These are phyloP conservation scores for Globisporangium alternatum DNA, from an alignment of 352 stramenopile genomes.

Conservation along the genomic window DNA sequence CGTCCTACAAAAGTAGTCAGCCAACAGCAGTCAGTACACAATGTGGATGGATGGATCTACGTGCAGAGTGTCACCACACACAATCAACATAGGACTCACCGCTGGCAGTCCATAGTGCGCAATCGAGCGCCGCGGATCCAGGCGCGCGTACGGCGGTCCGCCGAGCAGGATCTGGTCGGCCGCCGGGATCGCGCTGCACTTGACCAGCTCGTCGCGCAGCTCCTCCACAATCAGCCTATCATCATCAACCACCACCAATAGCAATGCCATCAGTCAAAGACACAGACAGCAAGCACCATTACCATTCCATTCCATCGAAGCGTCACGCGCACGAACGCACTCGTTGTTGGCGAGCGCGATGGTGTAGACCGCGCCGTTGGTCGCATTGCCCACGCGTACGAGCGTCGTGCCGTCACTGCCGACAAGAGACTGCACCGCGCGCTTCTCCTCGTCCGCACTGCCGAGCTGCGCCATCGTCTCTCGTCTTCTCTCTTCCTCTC, in stretches of 20 bases:
- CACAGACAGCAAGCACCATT: background rate
- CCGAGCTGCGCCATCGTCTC: constrained; percentile 20
- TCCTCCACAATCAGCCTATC: constrained; percentile 64
- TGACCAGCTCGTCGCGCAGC: constrained; percentile 57
- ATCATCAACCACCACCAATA: constrained; percentile 9
- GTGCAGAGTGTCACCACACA: background rate
- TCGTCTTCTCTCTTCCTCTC: background rate
- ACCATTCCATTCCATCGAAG: background rate
- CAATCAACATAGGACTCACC: constrained; percentile 20
- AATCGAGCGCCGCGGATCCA: constrained; percentile 69
- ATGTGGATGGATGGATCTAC: background rate
- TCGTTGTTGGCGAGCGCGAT: constrained; percentile 41
- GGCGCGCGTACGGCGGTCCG: constrained; percentile 67
- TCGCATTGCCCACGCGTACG: constrained; percentile 49
- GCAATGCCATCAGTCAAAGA: background rate
- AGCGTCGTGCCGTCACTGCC: constrained; percentile 16
- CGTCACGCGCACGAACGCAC: constrained; percentile 28
- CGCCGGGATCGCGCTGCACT: constrained; percentile 52
- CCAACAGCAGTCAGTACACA: background rate
- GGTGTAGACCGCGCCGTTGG: constrained; percentile 34
- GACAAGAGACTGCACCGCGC: background rate
- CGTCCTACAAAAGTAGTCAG: constrained; percentile 21
- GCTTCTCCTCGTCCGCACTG: constrained; percentile 24
- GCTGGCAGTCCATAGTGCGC: constrained; percentile 64
- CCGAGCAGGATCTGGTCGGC: constrained; percentile 80